Percentiles rank a stretch among this genome's conserved stretches.
Evolutionary conservation across 352 stramenopile genomes (phyloP).

Genomic region (Globisporangium yorkense): DNA sequence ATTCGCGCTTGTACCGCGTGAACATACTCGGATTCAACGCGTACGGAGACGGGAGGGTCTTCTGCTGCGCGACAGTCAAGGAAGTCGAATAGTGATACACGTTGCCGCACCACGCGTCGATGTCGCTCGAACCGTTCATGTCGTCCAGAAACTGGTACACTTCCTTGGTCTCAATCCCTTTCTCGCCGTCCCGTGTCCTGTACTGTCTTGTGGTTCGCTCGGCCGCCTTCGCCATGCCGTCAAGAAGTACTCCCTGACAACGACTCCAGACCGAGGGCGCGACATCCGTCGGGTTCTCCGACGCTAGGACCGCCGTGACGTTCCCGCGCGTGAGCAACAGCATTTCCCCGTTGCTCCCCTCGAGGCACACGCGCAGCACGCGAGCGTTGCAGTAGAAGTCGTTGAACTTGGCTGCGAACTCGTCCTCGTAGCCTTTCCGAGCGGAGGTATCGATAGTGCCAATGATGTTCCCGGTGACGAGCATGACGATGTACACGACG

Average conservation of each 20-base stretch:
- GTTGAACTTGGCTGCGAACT: conserved; percentile 3
- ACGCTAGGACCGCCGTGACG: neutral
- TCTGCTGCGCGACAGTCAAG: neutral
- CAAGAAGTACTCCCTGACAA: neutral
- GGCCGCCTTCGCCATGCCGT: neutral
- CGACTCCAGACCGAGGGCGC: neutral
- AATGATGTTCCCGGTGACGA: neutral
- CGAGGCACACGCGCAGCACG: conserved; percentile 1
- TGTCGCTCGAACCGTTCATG: neutral
- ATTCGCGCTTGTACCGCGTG: neutral
- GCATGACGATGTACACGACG: too few species aligned
- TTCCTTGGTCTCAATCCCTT: neutral
- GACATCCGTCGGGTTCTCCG: neutral
- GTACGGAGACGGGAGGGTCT: neutral
- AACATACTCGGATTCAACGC: neutral
- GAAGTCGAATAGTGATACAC: neutral
- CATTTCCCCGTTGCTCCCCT: neutral
- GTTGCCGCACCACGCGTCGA: neutral
- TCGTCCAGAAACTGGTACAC: neutral
- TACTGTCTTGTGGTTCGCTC: neutral
- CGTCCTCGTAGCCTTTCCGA: neutral
- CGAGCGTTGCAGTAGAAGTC: conserved; percentile 5
- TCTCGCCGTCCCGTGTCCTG: neutral
- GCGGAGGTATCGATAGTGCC: neutral
- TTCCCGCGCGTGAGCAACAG: neutral